A percentile compares a stretch with the other conserved stretches of the same genome.
phyloP scores from a whole-genome alignment of 805 yeast species.

The Candida nanaspora region DNA sequence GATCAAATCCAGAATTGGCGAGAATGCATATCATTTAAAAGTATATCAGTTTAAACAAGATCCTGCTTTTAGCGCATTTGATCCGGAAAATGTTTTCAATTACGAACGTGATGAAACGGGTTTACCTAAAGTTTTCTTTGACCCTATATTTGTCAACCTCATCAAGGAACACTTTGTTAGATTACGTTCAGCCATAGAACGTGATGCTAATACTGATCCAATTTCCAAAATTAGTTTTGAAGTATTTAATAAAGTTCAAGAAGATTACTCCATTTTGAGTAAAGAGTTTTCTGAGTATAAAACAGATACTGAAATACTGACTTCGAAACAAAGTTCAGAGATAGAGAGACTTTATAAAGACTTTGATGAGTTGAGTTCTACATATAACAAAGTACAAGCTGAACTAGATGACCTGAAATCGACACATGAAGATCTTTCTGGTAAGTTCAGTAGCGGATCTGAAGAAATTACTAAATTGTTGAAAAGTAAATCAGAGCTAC shows the following conservation, averaged over 20 bases:
- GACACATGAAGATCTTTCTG: slow-evolving; percentile 18
- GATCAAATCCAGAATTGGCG: slow-evolving; percentile 67
- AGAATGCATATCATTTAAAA: slow-evolving; percentile 68
- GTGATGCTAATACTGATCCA: slow-evolving; percentile 73
- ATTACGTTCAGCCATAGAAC: slow-evolving; percentile 61
- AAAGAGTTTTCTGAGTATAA: slow-evolving; percentile 12
- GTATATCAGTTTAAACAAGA: slow-evolving; percentile 66
- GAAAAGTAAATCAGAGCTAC: slow-evolving; percentile 23
- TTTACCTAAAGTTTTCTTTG: slow-evolving; percentile 76
- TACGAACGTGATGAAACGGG: slow-evolving; percentile 74
- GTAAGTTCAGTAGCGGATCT: slow-evolving; percentile 15
- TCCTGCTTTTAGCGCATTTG: slow-evolving; percentile 46
- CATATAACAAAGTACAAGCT: slow-evolving; percentile 14
- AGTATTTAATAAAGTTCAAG: slow-evolving; percentile 40
- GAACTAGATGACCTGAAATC: slow-evolving; percentile 28
- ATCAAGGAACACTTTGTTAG: slow-evolving; percentile 64
- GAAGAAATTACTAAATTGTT: slow-evolving; percentile 18
- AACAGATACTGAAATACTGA: slow-evolving; percentile 9
- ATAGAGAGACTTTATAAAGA: slow-evolving; percentile 16
- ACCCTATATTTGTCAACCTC: slow-evolving; percentile 51
- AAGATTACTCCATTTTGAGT: slow-evolving; percentile 18
- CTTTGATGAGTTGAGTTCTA: slow-evolving; percentile 26
- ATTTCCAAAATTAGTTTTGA: slow-evolving; percentile 57
- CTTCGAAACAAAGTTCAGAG: slow-evolving; percentile 13
- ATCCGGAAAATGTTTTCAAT: slow-evolving; percentile 39